Percentiles rank a stretch among this genome's conserved stretches.
These are phyloP conservation scores for Pontederia crassipes DNA, from an alignment of 176 grass and related monocot species.

Conservation along the genomic window DNA sequence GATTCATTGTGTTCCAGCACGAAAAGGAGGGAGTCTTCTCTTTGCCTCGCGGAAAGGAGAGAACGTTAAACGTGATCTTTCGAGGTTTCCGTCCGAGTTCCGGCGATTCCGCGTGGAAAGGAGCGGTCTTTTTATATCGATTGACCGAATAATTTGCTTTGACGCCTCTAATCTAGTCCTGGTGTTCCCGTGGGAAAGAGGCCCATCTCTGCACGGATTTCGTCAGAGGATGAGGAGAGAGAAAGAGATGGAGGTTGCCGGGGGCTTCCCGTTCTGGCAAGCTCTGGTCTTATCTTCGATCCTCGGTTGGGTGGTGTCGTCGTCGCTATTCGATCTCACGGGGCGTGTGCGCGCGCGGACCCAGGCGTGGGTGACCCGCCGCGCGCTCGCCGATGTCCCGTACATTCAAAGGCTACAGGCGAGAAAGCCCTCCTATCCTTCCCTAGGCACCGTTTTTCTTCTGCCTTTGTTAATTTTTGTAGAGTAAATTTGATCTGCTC, in stretches of 20 bases:
- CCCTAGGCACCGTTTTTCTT: background rate
- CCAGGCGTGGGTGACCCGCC: conserved; percentile 67
- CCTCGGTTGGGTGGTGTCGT: conserved; percentile 61
- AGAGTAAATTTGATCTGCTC: background rate
- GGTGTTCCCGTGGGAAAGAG: too few species aligned
- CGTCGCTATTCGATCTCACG: conserved; percentile 75
- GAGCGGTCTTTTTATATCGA: background rate
- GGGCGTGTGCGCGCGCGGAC: conserved; percentile 36
- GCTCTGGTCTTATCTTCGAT: conserved; percentile 52
- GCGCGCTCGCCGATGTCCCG: conserved; percentile 49
- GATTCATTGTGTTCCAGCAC: too few species aligned
- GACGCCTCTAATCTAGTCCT: too few species aligned
- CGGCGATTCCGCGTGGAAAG: background rate
- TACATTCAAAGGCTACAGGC: conserved; percentile 70
- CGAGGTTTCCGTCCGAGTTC: too few species aligned
- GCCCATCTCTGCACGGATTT: background rate
- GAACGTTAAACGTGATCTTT: too few species aligned
- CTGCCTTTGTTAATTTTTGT: background rate
- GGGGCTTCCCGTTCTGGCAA: conserved; percentile 63
- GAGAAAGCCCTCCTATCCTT: background rate
- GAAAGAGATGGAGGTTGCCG: conserved; percentile 24
- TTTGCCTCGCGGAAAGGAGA: too few species aligned
- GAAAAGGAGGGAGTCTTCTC: too few species aligned
- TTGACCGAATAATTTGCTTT: too few species aligned
- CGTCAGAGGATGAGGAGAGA: conserved; percentile 8